Conservation (phyloP, 441 rosid genomes). For the Eruca vesicaria region DNA sequence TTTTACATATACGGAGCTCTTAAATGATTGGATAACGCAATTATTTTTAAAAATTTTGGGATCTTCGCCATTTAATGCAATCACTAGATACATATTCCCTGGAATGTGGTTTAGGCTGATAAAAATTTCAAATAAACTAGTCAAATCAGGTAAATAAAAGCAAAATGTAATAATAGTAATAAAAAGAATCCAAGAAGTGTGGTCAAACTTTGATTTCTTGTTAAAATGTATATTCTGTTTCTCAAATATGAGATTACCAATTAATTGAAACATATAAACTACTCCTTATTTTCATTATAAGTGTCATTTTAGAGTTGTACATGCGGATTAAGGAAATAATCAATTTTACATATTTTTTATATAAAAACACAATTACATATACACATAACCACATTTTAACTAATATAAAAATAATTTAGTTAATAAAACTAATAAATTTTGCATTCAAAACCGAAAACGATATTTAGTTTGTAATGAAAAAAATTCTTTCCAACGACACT, state of each 20-base stretch:
- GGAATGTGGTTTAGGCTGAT: not conserved
- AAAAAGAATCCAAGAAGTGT: not conserved
- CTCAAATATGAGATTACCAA: not conserved
- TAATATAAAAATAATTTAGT: no score
- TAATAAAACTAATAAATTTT: no score
- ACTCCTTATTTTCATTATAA: no score
- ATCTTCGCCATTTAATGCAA: conserved; percentile 6
- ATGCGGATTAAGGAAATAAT: no score
- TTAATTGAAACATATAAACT: not conserved
- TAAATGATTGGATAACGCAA: not conserved
- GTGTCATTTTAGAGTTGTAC: no score
- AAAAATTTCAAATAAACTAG: conserved; percentile 5
- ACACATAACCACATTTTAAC: no score
- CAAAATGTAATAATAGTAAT: not conserved
- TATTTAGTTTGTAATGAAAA: no score
- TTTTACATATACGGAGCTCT: not conserved
- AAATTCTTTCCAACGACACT: no score
- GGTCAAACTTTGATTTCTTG: not conserved
- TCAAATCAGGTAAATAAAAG: not conserved
- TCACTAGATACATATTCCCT: not conserved
- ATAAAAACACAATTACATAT: no score
- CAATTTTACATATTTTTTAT: no score
- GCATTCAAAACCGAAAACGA: no score
- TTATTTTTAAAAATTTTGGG: not conserved
- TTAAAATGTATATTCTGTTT: not conserved